phyloP scores from a whole-genome alignment of 164 flowering plant genomes.

The Vitis labrusca region DNA sequence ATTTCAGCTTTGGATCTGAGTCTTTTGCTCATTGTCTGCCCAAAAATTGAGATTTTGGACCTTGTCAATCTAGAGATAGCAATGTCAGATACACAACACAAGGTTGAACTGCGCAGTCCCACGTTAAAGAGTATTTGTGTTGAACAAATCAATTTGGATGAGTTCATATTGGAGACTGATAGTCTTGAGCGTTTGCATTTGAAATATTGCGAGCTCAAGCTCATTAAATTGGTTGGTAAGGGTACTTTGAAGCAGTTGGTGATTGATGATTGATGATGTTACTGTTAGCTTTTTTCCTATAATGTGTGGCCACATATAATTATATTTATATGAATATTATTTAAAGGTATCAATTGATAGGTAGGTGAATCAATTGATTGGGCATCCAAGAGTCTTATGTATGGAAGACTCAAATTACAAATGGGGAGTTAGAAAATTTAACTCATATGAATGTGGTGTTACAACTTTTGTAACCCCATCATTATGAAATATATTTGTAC shows the following conservation, averaged over 20 bases:
- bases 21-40: conserved; percentile 72
- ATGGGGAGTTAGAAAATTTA: too few species aligned
- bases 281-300: too few species aligned
- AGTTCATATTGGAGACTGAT: conserved; percentile 83
- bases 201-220: conserved; percentile 76
- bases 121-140: conserved; percentile 64
- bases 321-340: too few species aligned
- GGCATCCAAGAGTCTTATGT: too few species aligned
- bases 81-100: conserved; percentile 76
- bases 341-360: too few species aligned
- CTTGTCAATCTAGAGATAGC: conserved; percentile 79
- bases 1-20: conserved; percentile 83
- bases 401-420: too few species aligned
- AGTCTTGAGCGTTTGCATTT: conserved; percentile 66
- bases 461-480: too few species aligned
- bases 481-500: too few species aligned
- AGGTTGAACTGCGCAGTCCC: conserved; percentile 67
- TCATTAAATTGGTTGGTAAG: conserved; percentile 74
- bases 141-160: conserved; percentile 78
- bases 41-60: conserved; percentile 61
- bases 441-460: too few species aligned
- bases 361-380: too few species aligned
- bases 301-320: too few species aligned
- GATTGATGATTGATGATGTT: conserved; percentile 63
- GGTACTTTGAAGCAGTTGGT: conserved; percentile 63